phyloP scores from a whole-genome alignment of 1,284 basidiomycete species.

The Phellopilus nigrolimitatus region DNA sequence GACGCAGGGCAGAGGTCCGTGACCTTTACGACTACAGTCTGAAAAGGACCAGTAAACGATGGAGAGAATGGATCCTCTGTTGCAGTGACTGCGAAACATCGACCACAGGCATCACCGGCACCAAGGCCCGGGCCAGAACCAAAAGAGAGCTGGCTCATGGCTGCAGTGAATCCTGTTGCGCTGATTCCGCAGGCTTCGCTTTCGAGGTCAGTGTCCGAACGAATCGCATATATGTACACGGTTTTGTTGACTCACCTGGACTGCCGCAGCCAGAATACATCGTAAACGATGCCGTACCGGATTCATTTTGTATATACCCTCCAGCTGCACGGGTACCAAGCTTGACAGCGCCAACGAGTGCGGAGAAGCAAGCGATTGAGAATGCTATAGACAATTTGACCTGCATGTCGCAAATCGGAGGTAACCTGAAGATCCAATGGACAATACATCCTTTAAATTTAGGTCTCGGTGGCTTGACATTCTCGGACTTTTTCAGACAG shows the following conservation, averaged over 20 bases:
- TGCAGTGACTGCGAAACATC: constrained; percentile 52
- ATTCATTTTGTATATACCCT: constrained; percentile 48
- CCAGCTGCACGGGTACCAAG: constrained; percentile 33
- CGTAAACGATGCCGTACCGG: constrained; percentile 51
- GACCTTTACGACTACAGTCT: constrained; percentile 52
- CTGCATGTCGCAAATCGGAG: constrained; percentile 1
- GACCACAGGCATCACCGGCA: constrained; percentile 56
- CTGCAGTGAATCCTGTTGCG: constrained; percentile 49
- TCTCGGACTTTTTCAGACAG: no score
- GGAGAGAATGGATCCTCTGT: constrained; percentile 49
- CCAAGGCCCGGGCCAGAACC: constrained; percentile 45
- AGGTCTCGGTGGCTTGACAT: no score
- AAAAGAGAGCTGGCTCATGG: constrained; percentile 51
- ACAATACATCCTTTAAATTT: no score
- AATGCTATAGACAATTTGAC: background rate
- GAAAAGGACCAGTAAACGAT: constrained; percentile 45
- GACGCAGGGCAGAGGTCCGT: constrained; percentile 46
- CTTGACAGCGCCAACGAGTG: background rate
- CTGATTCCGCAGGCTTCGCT: constrained; percentile 47
- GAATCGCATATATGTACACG: no score
- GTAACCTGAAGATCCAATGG: no score
- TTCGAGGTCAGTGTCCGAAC: no score
- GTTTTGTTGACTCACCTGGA: constrained; percentile 41
- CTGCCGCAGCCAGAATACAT: constrained; percentile 45
- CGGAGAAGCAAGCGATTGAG: constrained; percentile 3